phyloP scores from a whole-genome alignment of 768 basidiomycete species.

The Tricholoma flavovirens region DNA sequence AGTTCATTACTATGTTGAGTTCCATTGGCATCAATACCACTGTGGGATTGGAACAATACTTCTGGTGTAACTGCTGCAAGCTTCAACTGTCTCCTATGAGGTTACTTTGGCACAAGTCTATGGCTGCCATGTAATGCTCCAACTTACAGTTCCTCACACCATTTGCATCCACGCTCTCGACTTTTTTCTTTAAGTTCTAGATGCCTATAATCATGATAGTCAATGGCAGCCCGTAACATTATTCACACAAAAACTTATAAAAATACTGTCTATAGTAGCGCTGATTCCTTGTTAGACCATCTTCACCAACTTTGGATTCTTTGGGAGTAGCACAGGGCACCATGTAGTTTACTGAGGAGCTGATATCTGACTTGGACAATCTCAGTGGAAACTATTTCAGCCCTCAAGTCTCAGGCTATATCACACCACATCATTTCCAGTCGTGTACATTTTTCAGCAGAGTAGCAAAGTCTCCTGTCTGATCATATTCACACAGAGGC shows the following conservation, averaged over 20 bases:
- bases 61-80: neutral
- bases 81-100: neutral
- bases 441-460: neutral
- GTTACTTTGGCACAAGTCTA: conserved; percentile 1
- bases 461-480: neutral
- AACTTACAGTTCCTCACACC: neutral
- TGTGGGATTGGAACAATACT: neutral
- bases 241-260: neutral
- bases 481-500: neutral
- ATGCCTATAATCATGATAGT: neutral
- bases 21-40: neutral
- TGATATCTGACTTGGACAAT: neutral
- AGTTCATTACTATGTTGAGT: neutral
- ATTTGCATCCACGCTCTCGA: neutral
- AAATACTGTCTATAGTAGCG: conserved; percentile 1
- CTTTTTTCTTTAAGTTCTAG: conserved; percentile 3
- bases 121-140: neutral
- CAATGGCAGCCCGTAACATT: neutral
- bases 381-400: conserved; percentile 1
- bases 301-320: conserved; percentile 1
- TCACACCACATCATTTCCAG: neutral
- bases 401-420: neutral
- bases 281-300: conserved; percentile 2
- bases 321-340: neutral
- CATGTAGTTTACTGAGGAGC: neutral